Evolutionary conservation across 2,329 filamentous ascomycete species (phyloP), one percentile per base, ranked within the genome.

Genomic region (Colletotrichum sp.): DNA sequence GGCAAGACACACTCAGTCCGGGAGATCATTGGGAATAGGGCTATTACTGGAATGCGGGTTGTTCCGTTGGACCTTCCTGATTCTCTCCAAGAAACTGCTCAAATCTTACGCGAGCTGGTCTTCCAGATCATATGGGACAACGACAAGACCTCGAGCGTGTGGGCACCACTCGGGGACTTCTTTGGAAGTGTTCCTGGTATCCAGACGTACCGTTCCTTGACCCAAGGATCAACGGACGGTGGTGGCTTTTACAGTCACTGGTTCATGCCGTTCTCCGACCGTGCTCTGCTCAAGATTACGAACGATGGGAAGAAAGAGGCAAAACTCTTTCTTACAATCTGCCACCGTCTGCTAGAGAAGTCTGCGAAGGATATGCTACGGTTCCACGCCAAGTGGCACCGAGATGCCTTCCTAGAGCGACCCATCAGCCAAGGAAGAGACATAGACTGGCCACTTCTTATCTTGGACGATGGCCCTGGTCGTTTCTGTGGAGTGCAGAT

Each of bases 311-410:
- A 63, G 21, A 66, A 71, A 12, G 71, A 73, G 55, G 55, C 51
- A 24, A 66, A 70, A n/a, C 55, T 73, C 16, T 57, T 73, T 7
- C 38, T 73, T 24, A 63, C 62, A 0, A 63, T 73, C 33, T 70
- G 67, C 21, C 71, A 73, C 18, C 68, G 68, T n/a, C 62, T 68
- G 9, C 21, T 73, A 2, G 62, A 71, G 2, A 58, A 27, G 27
- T 33, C 71, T 8, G 71, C 71, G 1, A 57, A 57, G 31, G 12
- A 66, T 6, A 43, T 73, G 68, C 27, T 73, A 6, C 61, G 71
- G 12, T 73, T 73, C 43, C 71, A 73, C 34, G 68, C 71, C 15
- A 73, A 73, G 24, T 73, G 71, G 71, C 71, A 73, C 57, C 54
- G 43, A 13, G 71, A 73, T 8, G 68, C 43, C 0, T 73, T 73